Evolutionary conservation across 148 eudicot genomes (phyloP).

Genomic region (Limonium bicolor): DNA sequence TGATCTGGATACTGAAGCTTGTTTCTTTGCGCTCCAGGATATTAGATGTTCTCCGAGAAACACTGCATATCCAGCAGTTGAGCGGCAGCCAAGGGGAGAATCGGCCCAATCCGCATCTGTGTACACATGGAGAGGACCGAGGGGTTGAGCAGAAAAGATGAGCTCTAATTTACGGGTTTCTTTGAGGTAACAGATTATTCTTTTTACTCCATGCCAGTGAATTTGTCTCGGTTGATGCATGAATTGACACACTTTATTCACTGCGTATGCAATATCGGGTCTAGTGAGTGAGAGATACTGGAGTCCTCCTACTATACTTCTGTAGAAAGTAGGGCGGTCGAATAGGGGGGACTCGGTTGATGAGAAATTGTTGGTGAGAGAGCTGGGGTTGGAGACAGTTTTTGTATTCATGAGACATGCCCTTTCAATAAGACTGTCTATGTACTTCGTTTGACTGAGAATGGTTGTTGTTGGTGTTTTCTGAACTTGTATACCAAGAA

Average conservation of each 20-base stretch:
- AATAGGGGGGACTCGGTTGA: not conserved
- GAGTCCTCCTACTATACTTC: not conserved
- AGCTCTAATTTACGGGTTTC: not conserved
- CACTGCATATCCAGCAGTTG: not conserved
- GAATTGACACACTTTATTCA: not conserved
- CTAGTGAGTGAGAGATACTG: not conserved
- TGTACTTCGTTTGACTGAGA: not conserved
- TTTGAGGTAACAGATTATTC: not conserved
- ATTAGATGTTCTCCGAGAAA: not conserved
- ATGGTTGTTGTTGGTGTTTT: not conserved
- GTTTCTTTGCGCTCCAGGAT: not conserved
- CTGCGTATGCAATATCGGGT: not conserved
- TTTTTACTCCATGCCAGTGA: not conserved
- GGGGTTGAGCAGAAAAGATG: not conserved
- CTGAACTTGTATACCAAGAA: not conserved
- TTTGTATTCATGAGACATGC: not conserved
- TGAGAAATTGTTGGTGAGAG: not conserved
- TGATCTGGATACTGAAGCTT: not conserved
- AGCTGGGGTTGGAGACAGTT: not conserved
- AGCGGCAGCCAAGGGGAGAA: not conserved
- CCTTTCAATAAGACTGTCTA: not conserved
- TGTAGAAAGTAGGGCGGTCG: not conserved
- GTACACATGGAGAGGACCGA: not conserved
- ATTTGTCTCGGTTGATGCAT: not conserved
- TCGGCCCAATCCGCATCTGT: not conserved